Conservation (phyloP, 768 basidiomycete genomes). For the Collybia sordida region DNA sequence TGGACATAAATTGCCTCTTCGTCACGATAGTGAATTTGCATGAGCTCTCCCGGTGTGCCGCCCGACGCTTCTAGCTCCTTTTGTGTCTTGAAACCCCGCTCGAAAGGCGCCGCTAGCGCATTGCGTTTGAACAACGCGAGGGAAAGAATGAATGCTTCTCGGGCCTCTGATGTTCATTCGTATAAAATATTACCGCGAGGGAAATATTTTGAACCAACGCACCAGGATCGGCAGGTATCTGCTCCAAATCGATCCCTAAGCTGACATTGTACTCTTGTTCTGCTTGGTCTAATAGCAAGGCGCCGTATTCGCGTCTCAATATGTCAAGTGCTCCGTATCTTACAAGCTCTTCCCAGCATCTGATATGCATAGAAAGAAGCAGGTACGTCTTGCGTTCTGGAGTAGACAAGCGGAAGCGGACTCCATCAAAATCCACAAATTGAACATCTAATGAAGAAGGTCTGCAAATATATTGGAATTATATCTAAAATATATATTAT, state of each 20-base stretch:
- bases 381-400: slow-evolving; percentile 81
- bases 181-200: slow-evolving; percentile 1
- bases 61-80: slow-evolving; percentile 78
- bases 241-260: slow-evolving; percentile 84
- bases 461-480: slow-evolving; percentile 40
- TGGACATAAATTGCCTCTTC: slow-evolving; percentile 97
- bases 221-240: slow-evolving; percentile 83
- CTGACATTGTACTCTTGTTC: slow-evolving; percentile 92
- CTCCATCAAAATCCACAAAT: slow-evolving; percentile 98
- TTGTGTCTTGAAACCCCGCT: slow-evolving; percentile 81
- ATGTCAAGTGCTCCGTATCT: slow-evolving; percentile 83
- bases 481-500: neutral
- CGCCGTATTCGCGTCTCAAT: slow-evolving; percentile 80
- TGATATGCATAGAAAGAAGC: slow-evolving; percentile 92
- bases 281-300: slow-evolving; percentile 59
- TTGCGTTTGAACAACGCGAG: slow-evolving; percentile 89
- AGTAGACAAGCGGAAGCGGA: slow-evolving; percentile 91
- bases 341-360: slow-evolving; percentile 94
- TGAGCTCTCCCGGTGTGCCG: slow-evolving; percentile 73
- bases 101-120: slow-evolving; percentile 93
- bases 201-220: slow-evolving; percentile 20
- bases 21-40: slow-evolving; percentile 93
- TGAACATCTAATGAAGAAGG: slow-evolving; percentile 90
- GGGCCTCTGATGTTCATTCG: slow-evolving; percentile 54
- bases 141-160: slow-evolving; percentile 77